Base-by-base conservation (phyloP, 805 yeast genomes). In the Lipomyces spencermartinsiae region DNA sequence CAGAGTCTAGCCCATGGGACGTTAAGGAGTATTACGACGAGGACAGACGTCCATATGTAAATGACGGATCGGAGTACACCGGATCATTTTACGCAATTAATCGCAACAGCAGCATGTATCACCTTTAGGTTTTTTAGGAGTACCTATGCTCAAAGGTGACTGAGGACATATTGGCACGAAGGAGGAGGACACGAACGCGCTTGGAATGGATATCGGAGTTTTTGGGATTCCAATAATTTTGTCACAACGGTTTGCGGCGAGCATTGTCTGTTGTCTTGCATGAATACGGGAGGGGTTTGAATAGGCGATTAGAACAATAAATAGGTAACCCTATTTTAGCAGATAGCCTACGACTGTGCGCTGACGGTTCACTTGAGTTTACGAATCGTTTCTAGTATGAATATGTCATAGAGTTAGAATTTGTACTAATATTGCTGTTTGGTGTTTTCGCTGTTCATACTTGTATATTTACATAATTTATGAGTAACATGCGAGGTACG, bases 1-100 rank as follows among this genome's bases (percentile, higher is more conserved):
- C 81, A 79, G 81, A 39, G 37, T 59, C 59, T 12, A 54, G 37
- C 14, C 49, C 64, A 4, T 64, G 71, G 69, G 72, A 70, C 31
- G 62, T 39, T 22, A 70, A 70, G 66, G 73, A 70, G 59, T 62
- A 57, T 25, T 60, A 35, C 56, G 70, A 66, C 19, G 71, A 65
- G 4, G 73, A 70, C 29, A 39, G 58, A n/a, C 64, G 59, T 9
- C 46, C 61, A 16, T 69, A 68, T 53, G 70, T 66, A 22, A 53
- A 70, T 49, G 68, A 61, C 14, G 66, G 64, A 22, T 63, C 69
- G 14, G 72, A 68, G 19, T 69, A 69, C 55, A 68, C 68, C 10
- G 71, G 72, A 29, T 69, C 72, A 9, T 69, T 68, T 46, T 69
- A 69, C 53, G 67, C 62, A 5, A 57, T 69, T 14, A 59, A 66